Percentiles rank a stretch among this genome's conserved stretches.
Evolutionary conservation across 192 early-diverging fungal species (phyloP).

Genomic region (Entomortierella beljakovae): DNA sequence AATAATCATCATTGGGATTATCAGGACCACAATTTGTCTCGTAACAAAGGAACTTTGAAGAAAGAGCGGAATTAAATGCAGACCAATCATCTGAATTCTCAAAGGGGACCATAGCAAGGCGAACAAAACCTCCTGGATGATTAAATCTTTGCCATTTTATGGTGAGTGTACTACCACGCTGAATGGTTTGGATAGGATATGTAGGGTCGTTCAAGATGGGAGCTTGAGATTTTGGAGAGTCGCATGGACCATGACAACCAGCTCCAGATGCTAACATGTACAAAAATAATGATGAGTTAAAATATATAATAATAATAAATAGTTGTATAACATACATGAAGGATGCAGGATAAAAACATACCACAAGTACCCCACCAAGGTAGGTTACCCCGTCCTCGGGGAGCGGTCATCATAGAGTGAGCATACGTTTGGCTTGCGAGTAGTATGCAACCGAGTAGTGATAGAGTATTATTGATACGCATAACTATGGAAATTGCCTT

Average conservation of each 20-base stretch:
- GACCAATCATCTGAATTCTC: slow-evolving; percentile 67
- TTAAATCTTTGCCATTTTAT: slow-evolving; percentile 68
- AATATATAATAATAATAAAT: background rate
- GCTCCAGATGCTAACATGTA: slow-evolving; percentile 62
- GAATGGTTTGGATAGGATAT: slow-evolving; percentile 61
- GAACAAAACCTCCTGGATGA: slow-evolving; percentile 74
- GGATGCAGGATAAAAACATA: slow-evolving; percentile 5
- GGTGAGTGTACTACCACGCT: slow-evolving; percentile 64
- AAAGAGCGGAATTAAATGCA: slow-evolving; percentile 62
- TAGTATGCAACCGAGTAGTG: slow-evolving; percentile 2
- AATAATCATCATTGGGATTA: slow-evolving; percentile 44
- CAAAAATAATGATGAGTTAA: background rate
- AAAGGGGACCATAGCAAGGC: slow-evolving; percentile 69
- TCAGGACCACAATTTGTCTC: slow-evolving; percentile 68
- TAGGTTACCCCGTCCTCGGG: slow-evolving; percentile 36
- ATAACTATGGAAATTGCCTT: background rate
- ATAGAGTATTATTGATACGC: slow-evolving; percentile 6
- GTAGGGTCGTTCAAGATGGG: slow-evolving; percentile 65
- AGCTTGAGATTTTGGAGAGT: slow-evolving; percentile 57
- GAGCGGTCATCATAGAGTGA: slow-evolving; percentile 52
- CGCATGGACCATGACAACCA: slow-evolving; percentile 73
- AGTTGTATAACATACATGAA: background rate
- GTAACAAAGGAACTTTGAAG: slow-evolving; percentile 67
- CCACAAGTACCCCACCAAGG: slow-evolving; percentile 53
- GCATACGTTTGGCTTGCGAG: slow-evolving; percentile 18